Evolutionary conservation across 805 yeast species (phyloP), one percentile per base, ranked within the genome.

Genomic region (Pichia heedii): DNA sequence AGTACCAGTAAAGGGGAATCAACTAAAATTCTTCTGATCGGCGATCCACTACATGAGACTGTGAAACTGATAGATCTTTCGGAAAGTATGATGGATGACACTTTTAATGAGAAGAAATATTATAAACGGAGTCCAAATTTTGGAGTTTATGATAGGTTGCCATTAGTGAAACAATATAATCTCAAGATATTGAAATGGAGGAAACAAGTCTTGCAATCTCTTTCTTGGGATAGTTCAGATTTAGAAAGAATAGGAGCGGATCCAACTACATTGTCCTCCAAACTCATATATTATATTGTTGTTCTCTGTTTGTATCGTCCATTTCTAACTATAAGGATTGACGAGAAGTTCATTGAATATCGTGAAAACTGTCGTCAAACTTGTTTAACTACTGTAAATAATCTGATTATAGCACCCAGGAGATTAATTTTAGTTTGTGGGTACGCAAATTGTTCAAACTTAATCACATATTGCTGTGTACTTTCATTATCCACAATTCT

Each of bases 281-380:
- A 53, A 75, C 72, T 52, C 74, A 72, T 52, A 2, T 79, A 78
- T 55, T 79, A 78, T 53, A 70, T 78, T 37, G 69, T 76, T 1
- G 57, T 74, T 10, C 62, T 79, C 19, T 77, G 83, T 45, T 68
- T 78, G 41, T 78, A 78, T 52, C 64, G 80, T 34, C 83, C 83
- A 2, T 77, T 77, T 51, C 69, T 47, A 15, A 22, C 18, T 24
- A 22, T 13, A 12, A 21, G 22, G 4, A 10, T n/a, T 3, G 36
- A 12, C 9, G 21, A 41, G 4, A 15, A 24, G 13, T 36, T 9
- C 10, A 18, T 21, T 4, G 22, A 15, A 4, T 36, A n/a, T 9
- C 11, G 16, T 10, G 15, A 6, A 5, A 22, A 18, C 7, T 24
- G 35, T 15, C 15, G 16, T 5, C 21, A 19, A 15, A 41, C 36